Evolutionary conservation across 164 flowering plant genomes (phyloP).

Genomic region (Umbilicus rupestris): DNA sequence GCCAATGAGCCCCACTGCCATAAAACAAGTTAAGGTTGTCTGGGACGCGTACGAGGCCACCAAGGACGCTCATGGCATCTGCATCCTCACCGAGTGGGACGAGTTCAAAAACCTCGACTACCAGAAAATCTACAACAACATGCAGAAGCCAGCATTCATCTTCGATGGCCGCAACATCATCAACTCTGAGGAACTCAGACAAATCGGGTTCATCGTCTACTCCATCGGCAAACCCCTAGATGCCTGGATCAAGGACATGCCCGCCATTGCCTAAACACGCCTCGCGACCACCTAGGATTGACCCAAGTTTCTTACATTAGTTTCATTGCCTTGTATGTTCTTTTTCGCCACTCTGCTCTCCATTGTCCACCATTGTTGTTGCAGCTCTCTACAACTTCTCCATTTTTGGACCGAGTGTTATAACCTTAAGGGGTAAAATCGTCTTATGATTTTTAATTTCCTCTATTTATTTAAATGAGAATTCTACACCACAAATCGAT

Average conservation of each 20-base stretch:
- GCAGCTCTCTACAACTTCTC: not conserved
- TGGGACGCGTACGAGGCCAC: slow-evolving; percentile 3
- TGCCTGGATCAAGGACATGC: slow-evolving; percentile 5
- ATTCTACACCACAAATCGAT: not conserved
- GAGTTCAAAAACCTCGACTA: slow-evolving; percentile 2
- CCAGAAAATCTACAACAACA: slow-evolving; percentile 6
- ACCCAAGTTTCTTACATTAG: not conserved
- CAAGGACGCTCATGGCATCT: slow-evolving; percentile 4
- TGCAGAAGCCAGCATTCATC: slow-evolving; percentile 7
- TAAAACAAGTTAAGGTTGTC: slow-evolving; percentile 1
- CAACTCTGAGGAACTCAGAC: slow-evolving; percentile 1
- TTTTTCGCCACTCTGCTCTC: not conserved
- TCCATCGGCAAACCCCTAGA: not conserved
- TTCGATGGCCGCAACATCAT: slow-evolving; percentile 1
- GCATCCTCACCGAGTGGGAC: slow-evolving; percentile 5
- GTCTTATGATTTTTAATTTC: not conserved
- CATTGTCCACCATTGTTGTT: not conserved
- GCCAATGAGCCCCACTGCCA: slow-evolving; percentile 6
- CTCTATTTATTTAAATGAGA: not conserved
- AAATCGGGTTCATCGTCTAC: slow-evolving; percentile 6
- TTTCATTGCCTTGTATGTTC: not conserved
- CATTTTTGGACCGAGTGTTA: too few species aligned
- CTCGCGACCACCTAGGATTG: not conserved
- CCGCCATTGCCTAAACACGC: not conserved
- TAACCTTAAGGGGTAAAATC: too few species aligned